A percentile compares a stretch with the other conserved stretches of the same genome.
Evolutionary conservation across 805 yeast genomes (phyloP).

Genomic region (Spathaspora boniae): DNA sequence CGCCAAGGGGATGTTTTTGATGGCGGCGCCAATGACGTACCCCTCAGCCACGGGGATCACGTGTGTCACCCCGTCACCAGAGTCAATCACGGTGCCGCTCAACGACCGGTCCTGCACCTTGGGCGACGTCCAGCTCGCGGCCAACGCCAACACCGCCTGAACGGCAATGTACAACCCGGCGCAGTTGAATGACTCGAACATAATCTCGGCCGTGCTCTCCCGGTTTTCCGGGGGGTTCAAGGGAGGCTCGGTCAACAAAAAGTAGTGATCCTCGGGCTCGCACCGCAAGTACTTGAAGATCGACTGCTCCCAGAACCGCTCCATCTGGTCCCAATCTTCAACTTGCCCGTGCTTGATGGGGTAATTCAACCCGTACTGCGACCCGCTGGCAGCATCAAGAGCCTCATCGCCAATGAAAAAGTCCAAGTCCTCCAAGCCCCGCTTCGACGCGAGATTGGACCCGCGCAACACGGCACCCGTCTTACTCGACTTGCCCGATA

Average conservation of each 20-base stretch:
- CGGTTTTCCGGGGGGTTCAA: slow-evolving; percentile 99
- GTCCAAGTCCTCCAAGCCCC: slow-evolving; percentile 92
- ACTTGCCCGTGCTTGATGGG: slow-evolving; percentile 98
- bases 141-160: slow-evolving; percentile 96
- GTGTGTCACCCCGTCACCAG: slow-evolving; percentile 99
- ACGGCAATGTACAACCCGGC: slow-evolving; percentile 98
- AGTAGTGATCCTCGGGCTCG: slow-evolving; percentile 98
- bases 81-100: slow-evolving; percentile 97
- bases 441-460: slow-evolving; percentile 56
- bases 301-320: slow-evolving; percentile 96
- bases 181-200: slow-evolving; percentile 98
- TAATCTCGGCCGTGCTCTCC: slow-evolving; percentile 97
- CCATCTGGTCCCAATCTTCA: slow-evolving; percentile 99
- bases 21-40: slow-evolving; percentile 95
- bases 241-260: slow-evolving; percentile 95
- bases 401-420: slow-evolving; percentile 97
- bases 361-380: slow-evolving; percentile 80
- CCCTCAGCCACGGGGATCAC: slow-evolving; percentile 99
- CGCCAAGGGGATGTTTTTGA: slow-evolving; percentile 96
- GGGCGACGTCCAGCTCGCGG: slow-evolving; percentile 98
- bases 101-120: slow-evolving; percentile 92
- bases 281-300: slow-evolving; percentile 94
- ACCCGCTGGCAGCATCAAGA: slow-evolving; percentile 82
- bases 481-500: slow-evolving; percentile 39
- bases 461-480: slow-evolving; percentile 44